phyloP scores from a whole-genome alignment of 495 filamentous ascomycete genomes.

The Aspergillus kassunensis region DNA sequence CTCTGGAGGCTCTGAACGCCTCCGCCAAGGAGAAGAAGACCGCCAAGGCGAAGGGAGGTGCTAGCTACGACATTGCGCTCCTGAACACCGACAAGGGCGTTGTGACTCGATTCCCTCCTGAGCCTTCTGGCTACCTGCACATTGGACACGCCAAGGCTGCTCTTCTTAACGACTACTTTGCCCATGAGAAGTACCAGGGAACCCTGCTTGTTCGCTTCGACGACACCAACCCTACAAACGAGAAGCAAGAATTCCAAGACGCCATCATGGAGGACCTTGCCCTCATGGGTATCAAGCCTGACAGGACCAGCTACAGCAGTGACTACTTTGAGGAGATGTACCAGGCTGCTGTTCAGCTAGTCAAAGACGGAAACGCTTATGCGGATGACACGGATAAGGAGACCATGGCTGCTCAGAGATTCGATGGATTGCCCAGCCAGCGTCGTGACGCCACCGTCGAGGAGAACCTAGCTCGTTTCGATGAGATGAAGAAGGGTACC shows the following conservation, averaged over 20 bases:
- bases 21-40: constrained; percentile 59
- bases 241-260: constrained; percentile 89
- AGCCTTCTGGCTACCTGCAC: constrained; percentile 94
- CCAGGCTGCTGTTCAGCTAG: constrained; percentile 69
- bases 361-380: constrained; percentile 82
- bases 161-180: constrained; percentile 90
- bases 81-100: constrained; percentile 88
- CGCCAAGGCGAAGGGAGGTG: constrained; percentile 75
- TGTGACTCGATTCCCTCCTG: constrained; percentile 89
- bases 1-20: constrained; percentile 58
- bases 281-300: constrained; percentile 81
- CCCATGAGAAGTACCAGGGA: constrained; percentile 81
- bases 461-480: constrained; percentile 74
- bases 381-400: constrained; percentile 86
- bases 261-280: constrained; percentile 81
- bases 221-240: constrained; percentile 90
- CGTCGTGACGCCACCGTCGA: constrained; percentile 73
- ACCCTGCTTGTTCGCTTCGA: constrained; percentile 82
- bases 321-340: constrained; percentile 91
- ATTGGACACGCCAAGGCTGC: constrained; percentile 94
- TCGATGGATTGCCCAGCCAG: constrained; percentile 68
- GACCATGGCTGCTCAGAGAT: constrained; percentile 76
- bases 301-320: constrained; percentile 72
- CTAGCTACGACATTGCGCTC: constrained; percentile 85
- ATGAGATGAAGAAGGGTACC: constrained; percentile 82